Evolutionary conservation across 345 rosid species (phyloP).

Genomic region (Excoecaria cochinchinensis): DNA sequence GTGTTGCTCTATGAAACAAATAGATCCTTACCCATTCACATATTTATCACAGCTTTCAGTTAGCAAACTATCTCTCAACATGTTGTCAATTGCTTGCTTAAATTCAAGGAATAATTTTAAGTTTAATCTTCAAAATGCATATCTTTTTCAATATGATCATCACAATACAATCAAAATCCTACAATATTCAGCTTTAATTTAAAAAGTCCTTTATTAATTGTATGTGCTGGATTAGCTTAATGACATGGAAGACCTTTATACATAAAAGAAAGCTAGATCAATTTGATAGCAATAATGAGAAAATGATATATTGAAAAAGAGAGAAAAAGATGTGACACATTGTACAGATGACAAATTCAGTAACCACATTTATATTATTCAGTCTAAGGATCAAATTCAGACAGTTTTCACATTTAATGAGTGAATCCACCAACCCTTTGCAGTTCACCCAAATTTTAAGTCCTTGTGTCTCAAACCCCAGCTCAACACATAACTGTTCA

Average conservation of each 20-base stretch:
- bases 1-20: background rate
- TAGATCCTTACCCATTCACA: background rate
- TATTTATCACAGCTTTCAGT: background rate
- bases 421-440: background rate
- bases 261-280: background rate
- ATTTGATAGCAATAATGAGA: background rate
- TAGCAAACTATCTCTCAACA: background rate
- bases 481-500: background rate
- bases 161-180: background rate
- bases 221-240: background rate
- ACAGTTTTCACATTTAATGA: background rate
- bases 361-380: background rate
- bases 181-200: background rate
- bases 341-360: background rate
- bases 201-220: background rate
- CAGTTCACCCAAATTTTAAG: background rate
- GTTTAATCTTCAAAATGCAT: background rate
- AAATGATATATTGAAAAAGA: background rate
- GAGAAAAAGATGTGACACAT: background rate
- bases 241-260: background rate
- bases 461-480: slow-evolving; percentile 3
- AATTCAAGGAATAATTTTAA: background rate
- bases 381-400: background rate
- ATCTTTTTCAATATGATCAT: background rate
- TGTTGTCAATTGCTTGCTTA: background rate